Base-by-base conservation (phyloP, 2,329 filamentous ascomycete genomes). In the Fusarium sp. region DNA sequence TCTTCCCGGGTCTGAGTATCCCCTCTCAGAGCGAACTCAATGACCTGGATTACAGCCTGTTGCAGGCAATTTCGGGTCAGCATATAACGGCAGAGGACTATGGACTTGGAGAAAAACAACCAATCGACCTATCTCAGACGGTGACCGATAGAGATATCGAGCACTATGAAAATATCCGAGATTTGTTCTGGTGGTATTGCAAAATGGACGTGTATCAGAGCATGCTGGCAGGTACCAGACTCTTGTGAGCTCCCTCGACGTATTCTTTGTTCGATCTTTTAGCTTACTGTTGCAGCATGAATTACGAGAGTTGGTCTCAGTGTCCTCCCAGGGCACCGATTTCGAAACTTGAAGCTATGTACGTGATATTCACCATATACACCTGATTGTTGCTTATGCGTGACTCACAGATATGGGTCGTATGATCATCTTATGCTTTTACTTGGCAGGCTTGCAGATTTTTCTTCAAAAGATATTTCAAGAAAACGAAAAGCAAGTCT, bases 181-280 rank as follows among this genome's bases (percentile, higher is more conserved):
- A 98, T 82, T 83, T 98, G 10, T 97, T 93, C 79, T 99, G 95
- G 95, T 98, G 95, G 93, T 98, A 95, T 80, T 92, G 90, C 76
- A 97, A 97, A 81, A 96, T 98, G 85, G 96, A 98, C 80, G 90
- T 93, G 14, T 97, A 95, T 75, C 95, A 98, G 80, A 95, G 93
- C 79, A 90, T 98, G 68, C 85, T 98, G 30, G 96, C 95, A 74
- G 95, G 94, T 14, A 95, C 95, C 45, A 88, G 88, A 70, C 85
- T 97, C 51, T 91, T 98, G 94, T 97, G 85, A 87, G 94, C 88
- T 30, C 24, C 20, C 18, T 24, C 33, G n/a, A 6, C 6, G n/a
- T 18, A 24, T 36, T 31, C 42, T 35, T 18, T 20, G 8, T 3
- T 14, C 14, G 20, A 48, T 6, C 22, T 33, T 24, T 14, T 30